These are phyloP conservation scores for Talaromyces marneffei DNA, from an alignment of 2,329 filamentous ascomycete species.

Conservation along the genomic window DNA sequence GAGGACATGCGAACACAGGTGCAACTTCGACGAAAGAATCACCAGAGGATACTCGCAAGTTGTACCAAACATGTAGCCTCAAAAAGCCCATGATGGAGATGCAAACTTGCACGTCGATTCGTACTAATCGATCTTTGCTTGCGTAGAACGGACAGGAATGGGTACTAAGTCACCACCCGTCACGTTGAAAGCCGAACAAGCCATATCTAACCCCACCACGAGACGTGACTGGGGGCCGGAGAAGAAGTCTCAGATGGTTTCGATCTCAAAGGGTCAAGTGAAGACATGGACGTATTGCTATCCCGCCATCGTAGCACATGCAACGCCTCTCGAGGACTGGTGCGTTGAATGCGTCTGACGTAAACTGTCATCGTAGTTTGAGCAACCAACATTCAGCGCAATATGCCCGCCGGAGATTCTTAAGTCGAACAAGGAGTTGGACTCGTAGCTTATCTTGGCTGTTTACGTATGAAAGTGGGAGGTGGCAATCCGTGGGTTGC, in stretches of 20 bases:
- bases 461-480: slow-evolving; percentile 15
- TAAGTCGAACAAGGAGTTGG: slow-evolving; percentile 15
- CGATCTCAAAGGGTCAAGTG: not conserved
- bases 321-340: not conserved
- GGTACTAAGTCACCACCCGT: not conserved
- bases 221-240: not conserved
- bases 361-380: slow-evolving; percentile 14
- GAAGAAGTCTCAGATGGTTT: not conserved
- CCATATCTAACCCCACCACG: not conserved
- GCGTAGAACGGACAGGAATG: not conserved
- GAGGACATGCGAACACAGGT: not conserved
- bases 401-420: slow-evolving; percentile 14
- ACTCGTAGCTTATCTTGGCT: slow-evolving; percentile 10
- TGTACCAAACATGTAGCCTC: not conserved
- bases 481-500: slow-evolving; percentile 8
- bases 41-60: not conserved
- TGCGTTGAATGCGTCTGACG: not conserved
- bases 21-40: not conserved
- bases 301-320: not conserved
- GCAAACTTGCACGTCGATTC: not conserved
- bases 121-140: not conserved
- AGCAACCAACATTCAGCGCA: slow-evolving; percentile 16
- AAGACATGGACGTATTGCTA: not conserved
- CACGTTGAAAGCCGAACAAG: not conserved
- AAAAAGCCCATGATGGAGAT: not conserved